These are phyloP conservation scores for Monilinia fructicola DNA, from an alignment of 2,329 filamentous ascomycete genomes.

Conservation along the genomic window DNA sequence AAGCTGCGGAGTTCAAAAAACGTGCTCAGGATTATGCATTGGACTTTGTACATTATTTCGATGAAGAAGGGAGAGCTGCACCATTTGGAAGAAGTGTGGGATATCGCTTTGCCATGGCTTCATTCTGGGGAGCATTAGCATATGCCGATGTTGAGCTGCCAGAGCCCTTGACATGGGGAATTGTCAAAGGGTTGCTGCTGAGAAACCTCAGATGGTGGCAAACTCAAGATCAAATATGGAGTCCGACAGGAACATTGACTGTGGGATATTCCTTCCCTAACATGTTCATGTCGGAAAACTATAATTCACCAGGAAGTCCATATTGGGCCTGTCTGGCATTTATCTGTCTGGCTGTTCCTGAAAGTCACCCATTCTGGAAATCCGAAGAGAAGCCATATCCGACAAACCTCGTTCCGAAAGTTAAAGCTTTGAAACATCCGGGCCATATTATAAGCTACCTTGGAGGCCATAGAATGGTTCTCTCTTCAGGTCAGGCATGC, in stretches of 20 bases:
- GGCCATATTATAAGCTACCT: slow-evolving; percentile 70
- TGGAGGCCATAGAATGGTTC: slow-evolving; percentile 73
- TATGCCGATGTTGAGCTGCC: slow-evolving; percentile 75
- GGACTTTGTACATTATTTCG: slow-evolving; percentile 75
- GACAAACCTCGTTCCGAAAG: slow-evolving; percentile 53
- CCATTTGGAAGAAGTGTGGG: slow-evolving; percentile 77
- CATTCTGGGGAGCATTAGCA: slow-evolving; percentile 76
- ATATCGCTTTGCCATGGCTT: slow-evolving; percentile 84
- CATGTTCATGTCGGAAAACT: slow-evolving; percentile 79
- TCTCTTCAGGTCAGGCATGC: slow-evolving; percentile 77
- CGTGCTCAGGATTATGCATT: slow-evolving; percentile 65
- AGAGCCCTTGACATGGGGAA: slow-evolving; percentile 71
- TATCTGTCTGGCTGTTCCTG: slow-evolving; percentile 68
- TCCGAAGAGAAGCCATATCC: slow-evolving; percentile 63
- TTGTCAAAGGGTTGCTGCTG: slow-evolving; percentile 73
- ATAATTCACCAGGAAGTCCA: slow-evolving; percentile 70
- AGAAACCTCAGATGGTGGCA: slow-evolving; percentile 80
- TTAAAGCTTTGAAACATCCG: slow-evolving; percentile 64
- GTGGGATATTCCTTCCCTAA: slow-evolving; percentile 77
- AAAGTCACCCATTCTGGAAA: slow-evolving; percentile 73
- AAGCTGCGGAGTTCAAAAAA: slow-evolving; percentile 67
- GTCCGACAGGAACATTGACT: slow-evolving; percentile 69
- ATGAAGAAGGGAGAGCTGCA: slow-evolving; percentile 67
- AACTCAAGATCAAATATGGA: slow-evolving; percentile 72
- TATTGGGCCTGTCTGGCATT: slow-evolving; percentile 82